Evolutionary conservation across 2,329 filamentous ascomycete genomes (phyloP), one percentile per base, ranked within the genome.

Genomic region (Acrodontium crateriforme): DNA sequence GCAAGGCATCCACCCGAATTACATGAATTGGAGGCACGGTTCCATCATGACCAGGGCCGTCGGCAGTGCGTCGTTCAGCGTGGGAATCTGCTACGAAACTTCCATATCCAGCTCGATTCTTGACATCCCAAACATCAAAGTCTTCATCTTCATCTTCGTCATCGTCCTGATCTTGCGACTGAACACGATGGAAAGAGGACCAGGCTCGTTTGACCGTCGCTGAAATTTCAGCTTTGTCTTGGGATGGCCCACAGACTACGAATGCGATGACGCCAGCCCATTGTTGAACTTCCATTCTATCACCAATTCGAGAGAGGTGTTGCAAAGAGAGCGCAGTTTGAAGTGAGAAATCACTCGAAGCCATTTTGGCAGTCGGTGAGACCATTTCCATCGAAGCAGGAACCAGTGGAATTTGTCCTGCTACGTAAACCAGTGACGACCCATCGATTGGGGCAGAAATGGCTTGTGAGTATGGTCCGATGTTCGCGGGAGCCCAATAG

Each of bases 401-500:
- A 4, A 87, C 57, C 3, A 98, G 67, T 2, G 87, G 83, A 27
- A 98, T 94, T 54, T 95, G 89, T 0, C 89, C 89, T 1, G 89
- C 85, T 18, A 94, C 65, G 30, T 74, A 74, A 10, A 87, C 61
- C 7, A 69, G 6, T 4, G 33, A 9, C 18, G 16, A 9, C 18
- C 38, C 29, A n/a, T 22, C 18, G 10, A 24, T 13, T 13, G 61
- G 60, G 8, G 71, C 56, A 2, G 68, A 63, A 27, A 89, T 73
- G 3, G 84, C 83, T 58, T 98, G 89, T 31, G 85, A 94, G 54
- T 95, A 95, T 0, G 89, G 89, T 0, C 89, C 89, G 29, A 98
- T 95, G 47, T 95, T 95, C 12, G 89, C 87, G 0, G 89, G 89
- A 0, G 89, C 89, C 89, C 89, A 98, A 62, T 95, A 95, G 8